These are phyloP conservation scores for Coffea canephora DNA, from an alignment of 257 asterid genomes.

Conservation along the genomic window DNA sequence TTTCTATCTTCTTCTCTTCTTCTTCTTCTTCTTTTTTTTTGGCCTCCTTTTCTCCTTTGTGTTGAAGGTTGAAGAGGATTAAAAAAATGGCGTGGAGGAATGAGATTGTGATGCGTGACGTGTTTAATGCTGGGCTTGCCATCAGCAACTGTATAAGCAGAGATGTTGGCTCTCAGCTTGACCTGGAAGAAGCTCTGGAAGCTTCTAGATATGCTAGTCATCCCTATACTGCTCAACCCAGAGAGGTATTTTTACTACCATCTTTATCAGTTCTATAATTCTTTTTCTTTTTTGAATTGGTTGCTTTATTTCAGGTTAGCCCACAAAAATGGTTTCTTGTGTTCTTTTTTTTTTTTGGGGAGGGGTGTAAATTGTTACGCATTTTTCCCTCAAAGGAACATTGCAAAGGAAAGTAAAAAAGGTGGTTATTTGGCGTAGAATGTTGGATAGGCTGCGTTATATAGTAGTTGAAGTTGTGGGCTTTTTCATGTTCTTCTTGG, in stretches of 20 bases:
- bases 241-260: constrained; percentile 55
- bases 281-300: background rate
- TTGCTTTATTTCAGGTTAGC: background rate
- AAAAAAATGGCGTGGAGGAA: constrained; percentile 56
- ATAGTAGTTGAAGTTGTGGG: background rate
- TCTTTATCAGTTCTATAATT: background rate
- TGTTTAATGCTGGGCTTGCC: constrained; percentile 84
- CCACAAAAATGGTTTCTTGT: background rate
- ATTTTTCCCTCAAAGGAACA: background rate
- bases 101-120: constrained; percentile 87
- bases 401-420: background rate
- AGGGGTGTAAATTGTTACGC: no score
- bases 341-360: background rate
- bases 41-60: no score
- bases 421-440: background rate
- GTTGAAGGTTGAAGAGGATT: background rate
- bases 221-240: constrained; percentile 86
- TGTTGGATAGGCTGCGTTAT: background rate
- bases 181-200: constrained; percentile 87
- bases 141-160: constrained; percentile 76
- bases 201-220: constrained; percentile 95
- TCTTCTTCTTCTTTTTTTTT: no score
- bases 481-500: no score
- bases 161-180: constrained; percentile 67
- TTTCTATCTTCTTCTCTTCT: background rate